These are phyloP conservation scores for Persicaria tinctoria DNA, from an alignment of 148 eudicot genomes.

Conservation along the genomic window DNA sequence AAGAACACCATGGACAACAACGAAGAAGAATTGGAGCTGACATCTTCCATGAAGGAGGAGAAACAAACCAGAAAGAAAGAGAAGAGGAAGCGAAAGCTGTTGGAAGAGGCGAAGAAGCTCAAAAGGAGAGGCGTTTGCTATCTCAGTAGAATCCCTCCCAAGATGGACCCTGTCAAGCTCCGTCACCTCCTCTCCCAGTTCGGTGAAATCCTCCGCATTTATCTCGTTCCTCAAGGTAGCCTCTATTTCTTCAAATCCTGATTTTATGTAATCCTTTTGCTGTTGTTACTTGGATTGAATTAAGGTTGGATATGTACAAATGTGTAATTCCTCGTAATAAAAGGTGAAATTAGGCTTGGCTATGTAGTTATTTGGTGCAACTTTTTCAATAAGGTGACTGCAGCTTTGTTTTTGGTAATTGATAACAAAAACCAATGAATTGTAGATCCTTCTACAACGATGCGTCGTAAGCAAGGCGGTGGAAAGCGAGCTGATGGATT, in stretches of 20 bases:
- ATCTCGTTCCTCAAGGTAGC: constrained; percentile 70
- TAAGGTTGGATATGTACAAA: background rate
- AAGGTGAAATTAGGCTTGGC: background rate
- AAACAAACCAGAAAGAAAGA: constrained; percentile 29
- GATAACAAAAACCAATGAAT: background rate
- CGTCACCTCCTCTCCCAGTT: constrained; percentile 66
- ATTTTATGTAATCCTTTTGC: background rate
- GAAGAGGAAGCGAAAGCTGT: constrained; percentile 43
- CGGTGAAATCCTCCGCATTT: constrained; percentile 67
- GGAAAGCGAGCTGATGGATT: constrained; percentile 79
- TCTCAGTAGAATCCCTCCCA: constrained; percentile 78
- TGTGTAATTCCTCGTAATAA: background rate
- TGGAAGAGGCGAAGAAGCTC: constrained; percentile 50
- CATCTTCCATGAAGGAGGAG: background rate
- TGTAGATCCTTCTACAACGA: constrained; percentile 53
- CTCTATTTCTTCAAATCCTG: background rate
- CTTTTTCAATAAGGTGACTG: background rate
- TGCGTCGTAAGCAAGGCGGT: constrained; percentile 53
- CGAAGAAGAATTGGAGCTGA: background rate
- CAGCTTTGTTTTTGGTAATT: background rate
- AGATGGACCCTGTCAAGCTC: constrained; percentile 70
- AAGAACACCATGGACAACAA: background rate
- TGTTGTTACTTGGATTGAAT: background rate
- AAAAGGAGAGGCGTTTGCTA: constrained; percentile 66
- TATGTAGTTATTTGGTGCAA: background rate